These are phyloP conservation scores for Verbascum thapsus DNA, from an alignment of 257 asterid genomes.

Conservation along the genomic window DNA sequence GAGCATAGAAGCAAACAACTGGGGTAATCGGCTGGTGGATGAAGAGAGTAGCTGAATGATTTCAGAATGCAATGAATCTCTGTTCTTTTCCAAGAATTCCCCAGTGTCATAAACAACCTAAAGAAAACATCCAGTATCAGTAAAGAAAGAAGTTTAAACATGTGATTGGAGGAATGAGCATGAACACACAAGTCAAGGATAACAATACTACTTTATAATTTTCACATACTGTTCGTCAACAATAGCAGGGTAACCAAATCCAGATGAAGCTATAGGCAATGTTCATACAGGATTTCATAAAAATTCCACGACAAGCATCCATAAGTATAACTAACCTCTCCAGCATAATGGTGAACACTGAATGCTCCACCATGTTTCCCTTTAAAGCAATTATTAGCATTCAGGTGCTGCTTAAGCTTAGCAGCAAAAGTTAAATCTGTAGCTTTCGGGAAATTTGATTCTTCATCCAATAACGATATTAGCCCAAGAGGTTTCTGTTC, in stretches of 20 bases:
- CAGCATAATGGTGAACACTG: slow-evolving; percentile 70
- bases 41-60: slow-evolving; percentile 67
- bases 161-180: slow-evolving; percentile 10
- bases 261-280: slow-evolving; percentile 9
- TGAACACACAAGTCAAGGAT: slow-evolving; percentile 4
- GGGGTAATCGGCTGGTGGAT: slow-evolving; percentile 59
- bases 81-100: slow-evolving; percentile 89
- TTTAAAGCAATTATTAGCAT: slow-evolving; percentile 65
- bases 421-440: slow-evolving; percentile 69
- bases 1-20: slow-evolving; percentile 49
- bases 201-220: slow-evolving; percentile 12
- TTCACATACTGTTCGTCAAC: not conserved
- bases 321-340: slow-evolving; percentile 66
- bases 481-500: slow-evolving; percentile 81
- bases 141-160: slow-evolving; percentile 9
- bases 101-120: slow-evolving; percentile 76
- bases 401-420: slow-evolving; percentile 81
- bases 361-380: slow-evolving; percentile 60
- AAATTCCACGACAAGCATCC: slow-evolving; percentile 19
- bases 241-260: not conserved
- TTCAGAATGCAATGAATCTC: slow-evolving; percentile 73
- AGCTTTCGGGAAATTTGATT: slow-evolving; percentile 69
- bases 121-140: slow-evolving; percentile 26
- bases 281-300: slow-evolving; percentile 16
- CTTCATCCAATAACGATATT: slow-evolving; percentile 88